Evolutionary conservation across 345 rosid species (phyloP).

Genomic region (Eucalyptus dawsonii): DNA sequence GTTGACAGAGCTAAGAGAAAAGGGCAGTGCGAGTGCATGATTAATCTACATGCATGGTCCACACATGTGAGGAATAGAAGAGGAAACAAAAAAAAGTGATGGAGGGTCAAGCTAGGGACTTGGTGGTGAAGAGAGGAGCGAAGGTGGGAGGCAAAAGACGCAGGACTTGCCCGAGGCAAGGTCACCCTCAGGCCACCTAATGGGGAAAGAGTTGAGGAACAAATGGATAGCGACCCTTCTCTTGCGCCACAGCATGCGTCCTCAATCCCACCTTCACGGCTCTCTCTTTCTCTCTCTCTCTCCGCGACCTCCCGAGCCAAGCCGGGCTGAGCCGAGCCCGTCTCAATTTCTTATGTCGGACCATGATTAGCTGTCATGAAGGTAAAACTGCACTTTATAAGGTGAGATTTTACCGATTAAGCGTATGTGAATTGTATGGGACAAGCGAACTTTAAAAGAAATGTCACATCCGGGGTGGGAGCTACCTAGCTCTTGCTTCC

Average conservation of each 20-base stretch:
- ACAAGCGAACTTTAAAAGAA: background rate
- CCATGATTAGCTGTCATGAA: background rate
- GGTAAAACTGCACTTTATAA: background rate
- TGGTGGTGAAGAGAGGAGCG: background rate
- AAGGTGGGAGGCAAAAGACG: background rate
- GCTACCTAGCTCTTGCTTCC: background rate
- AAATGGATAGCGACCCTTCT: slow-evolving; percentile 24
- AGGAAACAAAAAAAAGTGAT: background rate
- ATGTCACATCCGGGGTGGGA: background rate
- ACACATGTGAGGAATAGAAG: background rate
- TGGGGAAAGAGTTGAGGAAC: slow-evolving; percentile 33
- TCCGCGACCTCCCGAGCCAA: background rate
- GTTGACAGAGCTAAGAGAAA: background rate
- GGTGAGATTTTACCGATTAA: background rate
- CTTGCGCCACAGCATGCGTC: background rate
- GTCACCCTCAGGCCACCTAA: slow-evolving; percentile 41
- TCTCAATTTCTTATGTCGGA: background rate
- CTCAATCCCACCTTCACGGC: background rate
- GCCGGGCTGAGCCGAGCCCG: background rate
- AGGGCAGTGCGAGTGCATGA: background rate
- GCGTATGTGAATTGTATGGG: background rate
- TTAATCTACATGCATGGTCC: slow-evolving; percentile 5
- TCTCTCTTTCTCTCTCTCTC: background rate
- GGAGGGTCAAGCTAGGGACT: slow-evolving; percentile 14
- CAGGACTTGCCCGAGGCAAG: background rate